Base-by-base conservation (phyloP, 495 filamentous ascomycete genomes). In the Neurospora tetraspora region DNA sequence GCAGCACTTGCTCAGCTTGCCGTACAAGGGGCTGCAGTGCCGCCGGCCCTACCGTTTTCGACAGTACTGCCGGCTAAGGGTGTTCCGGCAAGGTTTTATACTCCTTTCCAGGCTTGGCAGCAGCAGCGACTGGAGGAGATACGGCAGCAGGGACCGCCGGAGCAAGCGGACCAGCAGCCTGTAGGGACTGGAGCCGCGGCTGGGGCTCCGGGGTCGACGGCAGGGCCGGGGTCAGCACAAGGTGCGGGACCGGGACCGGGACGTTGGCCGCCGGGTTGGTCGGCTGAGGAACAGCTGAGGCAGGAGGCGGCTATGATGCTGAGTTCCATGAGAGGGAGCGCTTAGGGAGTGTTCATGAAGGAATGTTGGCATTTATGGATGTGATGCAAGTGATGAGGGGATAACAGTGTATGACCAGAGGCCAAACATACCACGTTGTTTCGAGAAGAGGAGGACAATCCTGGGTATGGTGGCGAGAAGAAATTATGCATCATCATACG, bases 251-350 rank as follows among this genome's bases (percentile, higher is more conserved):
- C 37, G 2, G 39, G 40, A 8, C 69, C 14, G 5, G 38, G 38
- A 4, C 14, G 34, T 16, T 69, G 40, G 37, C 34, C 20, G 11
- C 34, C 14, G 53, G 69, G n/a, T 14, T 73, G 70, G 70, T 74
- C 73, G 39, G 73, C 77, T 10, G 77, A 77, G 12, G 77, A 78
- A 40, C 77, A 78, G 72, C 38, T 78, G 34, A 37, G 73, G 59
- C 76, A 76, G 42, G 77, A 78, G 70, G 77, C 75, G 40, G 77
- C 77, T 0, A 59, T 77, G 75, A 74, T 74, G 73, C 16, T 77
- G 34, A 76, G 74, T 27, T 43, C 71, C 0, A 37, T 77, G 71
- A 20, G 76, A 0, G 71, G 74, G 18, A 68, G 68, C 71, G 36
- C 70, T 71, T 71, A 71, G 40, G 18, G 14, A 5, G 40, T 31